A percentile compares a stretch with the other conserved stretches of the same genome.
phyloP scores from a whole-genome alignment of 176 grass and related monocot genomes.

The Bolboschoenus planiculmis region DNA sequence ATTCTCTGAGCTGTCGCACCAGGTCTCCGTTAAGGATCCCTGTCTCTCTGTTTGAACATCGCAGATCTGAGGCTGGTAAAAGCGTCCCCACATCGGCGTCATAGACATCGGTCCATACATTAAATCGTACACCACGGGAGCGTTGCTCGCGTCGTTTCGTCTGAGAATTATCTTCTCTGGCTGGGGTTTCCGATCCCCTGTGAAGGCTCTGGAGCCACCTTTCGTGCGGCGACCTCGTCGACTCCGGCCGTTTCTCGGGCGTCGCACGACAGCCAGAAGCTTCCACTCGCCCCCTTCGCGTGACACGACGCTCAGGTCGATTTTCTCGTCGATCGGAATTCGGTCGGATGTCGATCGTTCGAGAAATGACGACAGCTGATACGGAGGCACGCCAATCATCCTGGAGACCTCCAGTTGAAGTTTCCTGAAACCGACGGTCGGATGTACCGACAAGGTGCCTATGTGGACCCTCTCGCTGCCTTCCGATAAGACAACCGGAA shows the following conservation, averaged over 20 bases:
- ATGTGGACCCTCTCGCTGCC: slow-evolving; percentile 54
- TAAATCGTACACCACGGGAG: slow-evolving; percentile 3
- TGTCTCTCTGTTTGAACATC: not conserved
- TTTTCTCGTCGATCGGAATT: slow-evolving; percentile 46
- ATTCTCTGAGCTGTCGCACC: no score
- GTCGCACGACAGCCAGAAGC: slow-evolving; percentile 45
- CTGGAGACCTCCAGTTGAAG: slow-evolving; percentile 50
- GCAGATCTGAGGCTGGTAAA: not conserved
- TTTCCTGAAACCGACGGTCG: slow-evolving; percentile 27
- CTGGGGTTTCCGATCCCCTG: slow-evolving; percentile 2
- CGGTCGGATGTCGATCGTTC: slow-evolving; percentile 29
- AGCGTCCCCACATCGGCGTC: not conserved
- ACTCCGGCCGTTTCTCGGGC: slow-evolving; percentile 29
- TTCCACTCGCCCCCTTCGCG: slow-evolving; percentile 51
- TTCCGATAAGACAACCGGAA: slow-evolving; percentile 62
- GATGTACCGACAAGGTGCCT: slow-evolving; percentile 48
- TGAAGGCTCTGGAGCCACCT: not conserved
- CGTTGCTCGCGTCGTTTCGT: not conserved
- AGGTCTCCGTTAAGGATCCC: no score
- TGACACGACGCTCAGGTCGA: slow-evolving; percentile 52
- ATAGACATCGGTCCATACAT: not conserved
- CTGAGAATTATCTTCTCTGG: slow-evolving; percentile 14
- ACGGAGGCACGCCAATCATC: slow-evolving; percentile 40
- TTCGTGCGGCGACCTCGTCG: not conserved
- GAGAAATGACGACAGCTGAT: slow-evolving; percentile 58